Conservation (phyloP, 768 basidiomycete species). For the Phallus indusiatus region DNA sequence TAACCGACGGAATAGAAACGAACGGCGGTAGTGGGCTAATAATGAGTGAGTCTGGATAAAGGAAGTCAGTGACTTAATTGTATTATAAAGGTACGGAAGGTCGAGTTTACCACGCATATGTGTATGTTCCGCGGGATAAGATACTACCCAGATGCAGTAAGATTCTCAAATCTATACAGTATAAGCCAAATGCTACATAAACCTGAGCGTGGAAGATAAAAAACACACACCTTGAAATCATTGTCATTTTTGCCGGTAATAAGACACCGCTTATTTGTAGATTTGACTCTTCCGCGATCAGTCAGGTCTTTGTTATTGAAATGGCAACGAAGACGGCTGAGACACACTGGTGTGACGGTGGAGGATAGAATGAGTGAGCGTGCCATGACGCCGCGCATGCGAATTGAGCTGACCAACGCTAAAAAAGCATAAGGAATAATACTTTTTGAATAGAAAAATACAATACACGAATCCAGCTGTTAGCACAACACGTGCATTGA, state of each 20-base stretch:
- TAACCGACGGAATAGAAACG: constrained; percentile 80
- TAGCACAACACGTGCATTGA: too few species aligned
- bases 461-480: constrained; percentile 57
- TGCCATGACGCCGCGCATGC: too few species aligned
- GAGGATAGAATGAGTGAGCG: constrained; percentile 79
- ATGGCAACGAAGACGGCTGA: constrained; percentile 14
- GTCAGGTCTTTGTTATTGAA: constrained; percentile 30
- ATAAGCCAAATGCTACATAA: neutral
- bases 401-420: constrained; percentile 84
- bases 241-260: constrained; percentile 12
- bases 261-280: constrained; percentile 43
- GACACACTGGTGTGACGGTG: constrained; percentile 32
- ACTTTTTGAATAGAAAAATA: neutral
- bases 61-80: neutral
- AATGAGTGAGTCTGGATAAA: constrained; percentile 55
- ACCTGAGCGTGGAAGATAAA: neutral
- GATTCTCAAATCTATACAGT: constrained; percentile 29
- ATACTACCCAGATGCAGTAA: neutral
- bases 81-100: too few species aligned
- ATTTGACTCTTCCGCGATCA: constrained; percentile 68
- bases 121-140: neutral
- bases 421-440: constrained; percentile 3
- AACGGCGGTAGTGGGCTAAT: constrained; percentile 77
- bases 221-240: constrained; percentile 2
- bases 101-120: neutral